These are phyloP conservation scores for Neurospora sp. DNA, from an alignment of 495 filamentous ascomycete genomes.

Conservation along the genomic window DNA sequence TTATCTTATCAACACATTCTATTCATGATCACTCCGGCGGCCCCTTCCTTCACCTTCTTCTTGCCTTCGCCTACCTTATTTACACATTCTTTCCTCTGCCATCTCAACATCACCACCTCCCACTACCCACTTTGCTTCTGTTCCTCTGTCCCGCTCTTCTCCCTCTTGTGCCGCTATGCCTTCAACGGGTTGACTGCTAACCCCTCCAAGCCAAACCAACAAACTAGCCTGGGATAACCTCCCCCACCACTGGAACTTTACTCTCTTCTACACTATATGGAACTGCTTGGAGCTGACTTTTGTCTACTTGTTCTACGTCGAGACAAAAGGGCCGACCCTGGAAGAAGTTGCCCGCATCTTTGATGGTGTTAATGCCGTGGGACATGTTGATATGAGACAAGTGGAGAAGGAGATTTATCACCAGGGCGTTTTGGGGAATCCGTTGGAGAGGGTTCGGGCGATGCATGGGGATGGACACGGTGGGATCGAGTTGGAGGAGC, in stretches of 20 bases:
- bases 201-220: constrained; percentile 43
- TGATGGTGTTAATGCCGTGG: constrained; percentile 46
- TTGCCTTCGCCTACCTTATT: not conserved
- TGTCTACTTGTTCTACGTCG: constrained; percentile 58
- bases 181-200: constrained; percentile 6
- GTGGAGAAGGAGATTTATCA: constrained; percentile 37
- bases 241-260: constrained; percentile 49
- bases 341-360: constrained; percentile 54
- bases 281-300: constrained; percentile 46
- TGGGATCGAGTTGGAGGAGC: not conserved
- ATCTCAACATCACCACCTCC: not conserved
- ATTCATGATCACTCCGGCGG: not conserved
- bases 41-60: not conserved
- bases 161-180: not conserved
- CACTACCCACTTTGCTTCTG: not conserved
- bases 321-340: constrained; percentile 53
- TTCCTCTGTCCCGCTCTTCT: not conserved
- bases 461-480: not conserved
- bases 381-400: constrained; percentile 36
- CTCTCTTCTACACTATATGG: constrained; percentile 55
- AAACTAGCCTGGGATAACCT: constrained; percentile 49
- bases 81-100: not conserved
- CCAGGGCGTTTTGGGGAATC: constrained; percentile 16
- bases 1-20: not conserved
- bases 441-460: constrained; percentile 18